Conservation (phyloP, 2,329 filamentous ascomycete species). For the Chaetomium sp. region DNA sequence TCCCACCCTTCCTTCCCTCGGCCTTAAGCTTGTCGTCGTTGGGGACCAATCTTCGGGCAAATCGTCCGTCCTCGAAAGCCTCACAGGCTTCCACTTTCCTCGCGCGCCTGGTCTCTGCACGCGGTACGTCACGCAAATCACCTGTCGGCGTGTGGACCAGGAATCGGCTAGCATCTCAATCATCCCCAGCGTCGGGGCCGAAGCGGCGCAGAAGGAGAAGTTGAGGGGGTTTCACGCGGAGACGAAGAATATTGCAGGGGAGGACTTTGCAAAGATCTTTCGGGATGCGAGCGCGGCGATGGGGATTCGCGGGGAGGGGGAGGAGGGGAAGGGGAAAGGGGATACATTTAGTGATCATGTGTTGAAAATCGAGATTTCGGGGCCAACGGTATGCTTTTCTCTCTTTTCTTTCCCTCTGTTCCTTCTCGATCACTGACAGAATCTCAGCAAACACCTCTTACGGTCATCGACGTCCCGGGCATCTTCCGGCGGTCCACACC, state of each 20-base stretch:
- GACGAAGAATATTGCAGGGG: slow-evolving; percentile 32
- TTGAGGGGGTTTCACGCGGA: slow-evolving; percentile 28
- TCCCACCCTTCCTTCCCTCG: no score
- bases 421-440: neutral
- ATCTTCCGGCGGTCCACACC: slow-evolving; percentile 33
- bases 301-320: slow-evolving; percentile 31
- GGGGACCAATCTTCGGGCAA: slow-evolving; percentile 84
- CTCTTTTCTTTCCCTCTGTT: no score
- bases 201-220: slow-evolving; percentile 18
- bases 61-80: slow-evolving; percentile 70
- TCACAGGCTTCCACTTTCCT: slow-evolving; percentile 45
- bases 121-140: slow-evolving; percentile 43
- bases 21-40: slow-evolving; percentile 35
- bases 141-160: slow-evolving; percentile 32
- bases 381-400: slow-evolving; percentile 32
- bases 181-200: slow-evolving; percentile 28
- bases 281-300: slow-evolving; percentile 35
- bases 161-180: slow-evolving; percentile 38
- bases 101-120: slow-evolving; percentile 40
- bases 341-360: slow-evolving; percentile 42
- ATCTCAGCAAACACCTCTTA: slow-evolving; percentile 36
- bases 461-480: slow-evolving; percentile 49
- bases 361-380: slow-evolving; percentile 39
- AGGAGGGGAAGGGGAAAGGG: no score
- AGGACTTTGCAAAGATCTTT: slow-evolving; percentile 34